phyloP scores from a whole-genome alignment of 2,329 filamentous ascomycete species.

The Passalora sequoiae region DNA sequence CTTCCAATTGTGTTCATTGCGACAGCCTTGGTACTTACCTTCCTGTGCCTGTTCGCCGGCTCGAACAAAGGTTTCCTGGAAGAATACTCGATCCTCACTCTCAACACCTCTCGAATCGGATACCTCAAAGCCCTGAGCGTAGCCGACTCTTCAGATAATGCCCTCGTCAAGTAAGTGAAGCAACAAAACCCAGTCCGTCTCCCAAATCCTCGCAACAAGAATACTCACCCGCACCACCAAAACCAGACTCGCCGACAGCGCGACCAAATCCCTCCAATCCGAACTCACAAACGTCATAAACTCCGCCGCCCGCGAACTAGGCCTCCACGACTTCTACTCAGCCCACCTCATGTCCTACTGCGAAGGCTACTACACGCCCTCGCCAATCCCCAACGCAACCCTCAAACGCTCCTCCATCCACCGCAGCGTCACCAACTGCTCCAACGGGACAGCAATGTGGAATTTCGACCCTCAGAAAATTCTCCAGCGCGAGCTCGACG shows the following conservation, averaged over 20 bases:
- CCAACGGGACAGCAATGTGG: slow-evolving; percentile 50
- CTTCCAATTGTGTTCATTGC: slow-evolving; percentile 39
- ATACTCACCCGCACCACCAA: too few relatives aligned
- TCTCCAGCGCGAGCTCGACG: slow-evolving; percentile 47
- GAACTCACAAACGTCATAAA: slow-evolving; percentile 40
- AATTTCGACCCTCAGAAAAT: slow-evolving; percentile 52
- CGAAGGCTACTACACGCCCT: slow-evolving; percentile 44
- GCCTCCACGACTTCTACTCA: slow-evolving; percentile 58
- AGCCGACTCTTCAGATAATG: slow-evolving; percentile 13
- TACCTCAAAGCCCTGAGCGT: slow-evolving; percentile 30
- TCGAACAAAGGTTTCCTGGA: slow-evolving; percentile 52
- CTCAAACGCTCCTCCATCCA: slow-evolving; percentile 37
- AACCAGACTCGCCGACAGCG: slow-evolving; percentile 28
- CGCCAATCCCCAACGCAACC: slow-evolving; percentile 41
- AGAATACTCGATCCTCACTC: slow-evolving; percentile 52
- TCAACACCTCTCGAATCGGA: slow-evolving; percentile 55
- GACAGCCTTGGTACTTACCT: slow-evolving; percentile 52
- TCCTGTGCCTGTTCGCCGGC: slow-evolving; percentile 58
- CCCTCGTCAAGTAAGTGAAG: slow-evolving; percentile 4
- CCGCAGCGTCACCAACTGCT: slow-evolving; percentile 53
- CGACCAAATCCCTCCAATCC: slow-evolving; percentile 34
- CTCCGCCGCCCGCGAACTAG: slow-evolving; percentile 43
- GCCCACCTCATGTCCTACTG: slow-evolving; percentile 59
- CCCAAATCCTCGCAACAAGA: too few relatives aligned
- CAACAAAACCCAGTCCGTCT: too few relatives aligned